A percentile compares a stretch with the other conserved stretches of the same genome.
Evolutionary conservation across 2,329 filamentous ascomycete genomes (phyloP).

Genomic region (Acrodontium crateriforme): DNA sequence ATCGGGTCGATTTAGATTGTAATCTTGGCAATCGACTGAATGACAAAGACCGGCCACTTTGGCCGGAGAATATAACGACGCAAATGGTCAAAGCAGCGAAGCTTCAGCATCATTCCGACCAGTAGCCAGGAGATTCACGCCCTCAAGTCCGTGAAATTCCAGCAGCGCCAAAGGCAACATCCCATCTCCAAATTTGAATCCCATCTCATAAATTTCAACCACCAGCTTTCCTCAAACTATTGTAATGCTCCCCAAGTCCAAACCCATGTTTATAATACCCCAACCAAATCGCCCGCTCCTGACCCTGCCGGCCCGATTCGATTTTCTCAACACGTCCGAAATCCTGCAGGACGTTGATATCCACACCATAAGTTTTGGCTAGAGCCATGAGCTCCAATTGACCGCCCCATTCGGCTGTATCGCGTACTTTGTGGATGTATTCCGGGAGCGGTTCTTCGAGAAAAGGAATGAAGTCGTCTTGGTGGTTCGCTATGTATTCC

Average conservation of each 20-base stretch:
- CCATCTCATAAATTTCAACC: constrained; percentile 1
- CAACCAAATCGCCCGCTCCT: constrained; percentile 60
- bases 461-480: constrained; percentile 75
- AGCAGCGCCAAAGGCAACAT: constrained; percentile 23
- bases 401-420: constrained; percentile 92
- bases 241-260: constrained; percentile 93
- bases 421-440: constrained; percentile 63
- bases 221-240: constrained; percentile 54
- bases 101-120: no score
- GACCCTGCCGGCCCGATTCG: constrained; percentile 30
- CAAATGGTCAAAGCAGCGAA: no score
- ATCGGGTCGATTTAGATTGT: no score
- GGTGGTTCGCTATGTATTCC: constrained; percentile 58
- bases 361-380: constrained; percentile 63
- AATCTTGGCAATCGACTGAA: no score
- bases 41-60: no score
- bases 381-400: constrained; percentile 81
- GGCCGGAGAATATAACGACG: no score
- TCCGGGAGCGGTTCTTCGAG: constrained; percentile 63
- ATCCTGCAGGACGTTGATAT: constrained; percentile 71
- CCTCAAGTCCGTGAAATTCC: no score
- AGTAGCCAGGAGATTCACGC: no score
- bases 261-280: constrained; percentile 93
- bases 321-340: constrained; percentile 71
- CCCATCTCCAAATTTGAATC: constrained; percentile 5